A percentile compares a stretch with the other conserved stretches of the same genome.
Conservation (phyloP, 176 grass and related monocot species). For the Saccharum spontaneum region DNA sequence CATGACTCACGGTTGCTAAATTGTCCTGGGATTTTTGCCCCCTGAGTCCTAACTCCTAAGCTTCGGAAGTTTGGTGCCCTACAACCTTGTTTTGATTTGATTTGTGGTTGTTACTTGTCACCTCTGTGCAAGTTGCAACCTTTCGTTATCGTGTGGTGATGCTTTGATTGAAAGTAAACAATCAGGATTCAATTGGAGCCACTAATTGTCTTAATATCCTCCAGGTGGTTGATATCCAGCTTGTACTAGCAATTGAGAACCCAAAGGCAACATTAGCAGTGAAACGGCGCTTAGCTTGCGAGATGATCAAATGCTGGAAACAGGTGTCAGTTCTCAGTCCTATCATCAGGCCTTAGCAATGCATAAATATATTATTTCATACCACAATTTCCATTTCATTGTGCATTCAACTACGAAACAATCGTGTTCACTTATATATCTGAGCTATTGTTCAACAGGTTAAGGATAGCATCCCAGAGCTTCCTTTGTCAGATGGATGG, state of each 20-base stretch:
- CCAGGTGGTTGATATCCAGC: constrained; percentile 80
- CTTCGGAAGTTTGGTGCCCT: background rate
- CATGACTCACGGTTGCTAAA: background rate
- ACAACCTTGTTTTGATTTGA: background rate
- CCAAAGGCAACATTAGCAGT: constrained; percentile 82
- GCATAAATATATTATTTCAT: background rate
- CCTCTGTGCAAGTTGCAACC: background rate
- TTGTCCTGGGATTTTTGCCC: background rate
- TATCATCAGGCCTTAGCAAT: background rate
- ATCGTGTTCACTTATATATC: background rate
- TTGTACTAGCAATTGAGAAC: constrained; percentile 86
- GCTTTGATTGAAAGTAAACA: constrained; percentile 12
- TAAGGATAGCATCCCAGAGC: constrained; percentile 61
- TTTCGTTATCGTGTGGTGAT: background rate
- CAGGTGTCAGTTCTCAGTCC: constrained; percentile 51
- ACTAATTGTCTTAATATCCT: constrained; percentile 26
- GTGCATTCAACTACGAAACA: background rate
- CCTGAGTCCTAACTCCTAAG: too few species aligned
- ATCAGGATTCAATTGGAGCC: background rate
- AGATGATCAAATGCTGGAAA: constrained; percentile 84
- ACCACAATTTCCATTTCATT: constrained; percentile 13
- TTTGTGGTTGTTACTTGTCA: background rate
- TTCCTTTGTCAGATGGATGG: constrained; percentile 69
- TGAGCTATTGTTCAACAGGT: constrained; percentile 48
- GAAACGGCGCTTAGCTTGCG: constrained; percentile 78